Conservation (phyloP, 495 filamentous ascomycete species). For the Symbiotaphrina buchneri region DNA sequence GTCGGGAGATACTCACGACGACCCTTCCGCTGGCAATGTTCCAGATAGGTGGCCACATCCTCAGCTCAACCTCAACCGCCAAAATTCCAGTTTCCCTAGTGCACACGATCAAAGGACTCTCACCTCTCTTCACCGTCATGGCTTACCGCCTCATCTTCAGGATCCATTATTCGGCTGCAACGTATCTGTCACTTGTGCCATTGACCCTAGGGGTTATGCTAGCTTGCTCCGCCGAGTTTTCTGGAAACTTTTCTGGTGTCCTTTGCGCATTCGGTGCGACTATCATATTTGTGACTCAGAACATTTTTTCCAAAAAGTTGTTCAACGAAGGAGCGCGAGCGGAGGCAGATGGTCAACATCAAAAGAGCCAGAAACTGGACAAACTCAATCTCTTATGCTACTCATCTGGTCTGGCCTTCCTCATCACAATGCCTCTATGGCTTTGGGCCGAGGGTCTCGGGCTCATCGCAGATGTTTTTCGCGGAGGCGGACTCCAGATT, state of each 20-base stretch:
- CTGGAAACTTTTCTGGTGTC: conserved; percentile 72
- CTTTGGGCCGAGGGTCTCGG: conserved; percentile 68
- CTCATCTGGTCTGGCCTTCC: conserved; percentile 75
- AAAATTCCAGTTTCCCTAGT: conserved; percentile 93
- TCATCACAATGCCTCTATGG: conserved; percentile 87
- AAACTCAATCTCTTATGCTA: conserved; percentile 96
- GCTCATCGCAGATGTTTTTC: conserved; percentile 49
- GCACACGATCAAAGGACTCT: conserved; percentile 98
- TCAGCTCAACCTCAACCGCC: conserved; percentile 78
- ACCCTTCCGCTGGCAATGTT: conserved; percentile 82
- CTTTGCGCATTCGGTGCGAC: conserved; percentile 68
- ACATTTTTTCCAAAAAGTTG: conserved; percentile 97
- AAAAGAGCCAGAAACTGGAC: conserved; percentile 54
- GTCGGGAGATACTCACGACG: conserved; percentile 59
- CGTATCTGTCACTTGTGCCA: conserved; percentile 81
- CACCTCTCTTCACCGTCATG: conserved; percentile 83
- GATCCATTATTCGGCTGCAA: conserved; percentile 68
- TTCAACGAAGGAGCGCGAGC: conserved; percentile 83
- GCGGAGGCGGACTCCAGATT: conserved; percentile 37
- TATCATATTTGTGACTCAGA: conserved; percentile 92
- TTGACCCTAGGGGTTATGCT: conserved; percentile 86
- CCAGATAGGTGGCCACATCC: conserved; percentile 81
- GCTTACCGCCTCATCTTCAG: conserved; percentile 78
- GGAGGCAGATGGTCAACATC: conserved; percentile 38
- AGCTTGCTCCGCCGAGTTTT: conserved; percentile 77